Percentiles rank a stretch among this genome's conserved stretches.
Evolutionary conservation across 805 yeast genomes (phyloP).

Genomic region (Pichia cabralensis): DNA sequence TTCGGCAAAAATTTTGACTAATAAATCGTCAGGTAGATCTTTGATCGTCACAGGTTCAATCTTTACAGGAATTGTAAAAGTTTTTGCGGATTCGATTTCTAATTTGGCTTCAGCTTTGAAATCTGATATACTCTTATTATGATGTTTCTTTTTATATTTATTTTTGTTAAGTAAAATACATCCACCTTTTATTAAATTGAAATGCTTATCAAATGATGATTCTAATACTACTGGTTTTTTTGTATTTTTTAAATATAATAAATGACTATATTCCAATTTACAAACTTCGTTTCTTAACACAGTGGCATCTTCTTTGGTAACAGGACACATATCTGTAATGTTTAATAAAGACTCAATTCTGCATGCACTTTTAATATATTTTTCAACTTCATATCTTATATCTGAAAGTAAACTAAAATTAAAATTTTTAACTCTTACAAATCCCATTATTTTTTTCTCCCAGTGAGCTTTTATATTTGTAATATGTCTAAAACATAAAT

Average conservation of each 20-base stretch:
- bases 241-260: no score
- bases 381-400: conserved; percentile 2
- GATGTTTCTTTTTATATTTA: not conserved
- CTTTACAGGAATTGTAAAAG: no score
- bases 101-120: no score
- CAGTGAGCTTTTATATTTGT: no score
- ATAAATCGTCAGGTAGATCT: conserved; percentile 11
- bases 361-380: conserved; percentile 6
- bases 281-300: not conserved
- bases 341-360: conserved; percentile 2
- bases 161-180: conserved; percentile 5
- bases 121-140: not conserved
- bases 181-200: conserved; percentile 6
- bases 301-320: conserved; percentile 2
- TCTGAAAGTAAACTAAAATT: no score
- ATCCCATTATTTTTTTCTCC: no score
- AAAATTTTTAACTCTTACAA: not conserved
- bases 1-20: conserved; percentile 9
- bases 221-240: no score
- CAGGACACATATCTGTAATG: conserved; percentile 3
- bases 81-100: no score
- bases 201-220: conserved; percentile 1
- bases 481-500: no score
- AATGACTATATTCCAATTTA: no score
- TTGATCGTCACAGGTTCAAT: not conserved